Evolutionary conservation across 345 rosid species (phyloP), one percentile per base, ranked within the genome.

Genomic region (Balakata baccata): DNA sequence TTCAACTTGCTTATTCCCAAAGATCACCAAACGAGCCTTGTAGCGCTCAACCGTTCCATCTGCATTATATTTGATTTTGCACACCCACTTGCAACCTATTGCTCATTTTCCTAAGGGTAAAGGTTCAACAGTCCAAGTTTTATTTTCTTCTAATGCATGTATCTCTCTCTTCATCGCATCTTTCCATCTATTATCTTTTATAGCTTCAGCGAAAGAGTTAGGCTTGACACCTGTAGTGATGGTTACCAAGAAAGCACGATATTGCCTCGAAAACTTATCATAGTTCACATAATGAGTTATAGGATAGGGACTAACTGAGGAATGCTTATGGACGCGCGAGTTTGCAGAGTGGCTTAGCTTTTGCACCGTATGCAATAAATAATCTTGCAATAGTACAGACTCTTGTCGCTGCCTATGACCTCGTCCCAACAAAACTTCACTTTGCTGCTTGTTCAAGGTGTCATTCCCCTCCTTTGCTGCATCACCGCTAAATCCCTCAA

Each of bases 391-490:
- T 0, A 17, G 18, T 9, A 14, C 9, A 13, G 18, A 61, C 1
- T 16, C 17, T 3, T 5, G 39, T 9, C 13, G 10, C 5, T 2
- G 3, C 13, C 18, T 12, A 25, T 3, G 18, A 5, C 65, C 17
- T 0, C 1, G 18, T 13, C 12, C 16, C 0, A 29, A 6, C 7
- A 2, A 3, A 7, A 7, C 17, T 14, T 10, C 12, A 11, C 53
- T 10, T 3, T 11, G n/a, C 1, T 34, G 3, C 0, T 6, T 2
- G 3, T 3, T 12, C 17, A 6, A n/a, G n/a, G n/a, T n/a, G n/a
- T n/a, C n/a, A n/a, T n/a, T n/a, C 41, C 5, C 18, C 43, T 6
- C 17, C 65, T 3, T 12, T 5, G 3, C 11, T 11, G 5, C 53
- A 50, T 50, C 0, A 43, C 7, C 8, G 46, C n/a, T n/a, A n/a